Conservation (phyloP, 129 eudicot genomes). For the Saussurea involucrata region DNA sequence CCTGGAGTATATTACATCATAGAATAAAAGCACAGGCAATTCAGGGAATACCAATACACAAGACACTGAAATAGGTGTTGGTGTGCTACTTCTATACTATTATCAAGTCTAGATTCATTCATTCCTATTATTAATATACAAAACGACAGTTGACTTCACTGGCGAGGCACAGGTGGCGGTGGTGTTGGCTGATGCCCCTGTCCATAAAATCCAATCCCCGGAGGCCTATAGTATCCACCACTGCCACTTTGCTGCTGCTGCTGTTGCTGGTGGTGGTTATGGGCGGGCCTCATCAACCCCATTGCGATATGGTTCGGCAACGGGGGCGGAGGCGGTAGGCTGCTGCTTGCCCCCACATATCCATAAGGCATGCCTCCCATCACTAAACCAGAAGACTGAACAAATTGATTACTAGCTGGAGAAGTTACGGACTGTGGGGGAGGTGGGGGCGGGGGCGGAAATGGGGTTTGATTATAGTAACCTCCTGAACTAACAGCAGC, state of each 20-base stretch:
- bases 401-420: conserved; percentile 42
- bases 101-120: conserved; percentile 8
- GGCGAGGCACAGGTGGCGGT: conserved; percentile 65
- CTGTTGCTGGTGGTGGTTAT: conserved; percentile 47
- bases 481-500: conserved; percentile 20
- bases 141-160: conserved; percentile 39
- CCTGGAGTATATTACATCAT: background rate
- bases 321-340: conserved; percentile 69
- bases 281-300: conserved; percentile 62
- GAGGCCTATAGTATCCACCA: conserved; percentile 74
- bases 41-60: background rate
- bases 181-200: conserved; percentile 69
- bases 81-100: background rate
- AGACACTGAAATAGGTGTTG: background rate
- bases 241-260: conserved; percentile 34
- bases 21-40: background rate
- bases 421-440: conserved; percentile 42
- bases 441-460: conserved; percentile 48
- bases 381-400: conserved; percentile 43
- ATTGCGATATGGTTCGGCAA: conserved; percentile 44
- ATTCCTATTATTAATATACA: conserved; percentile 56
- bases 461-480: conserved; percentile 44
- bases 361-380: conserved; percentile 58
- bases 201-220: conserved; percentile 78
- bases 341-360: conserved; percentile 26